Conservation (phyloP, 345 rosid genomes). For the Euphorbia peplus region DNA sequence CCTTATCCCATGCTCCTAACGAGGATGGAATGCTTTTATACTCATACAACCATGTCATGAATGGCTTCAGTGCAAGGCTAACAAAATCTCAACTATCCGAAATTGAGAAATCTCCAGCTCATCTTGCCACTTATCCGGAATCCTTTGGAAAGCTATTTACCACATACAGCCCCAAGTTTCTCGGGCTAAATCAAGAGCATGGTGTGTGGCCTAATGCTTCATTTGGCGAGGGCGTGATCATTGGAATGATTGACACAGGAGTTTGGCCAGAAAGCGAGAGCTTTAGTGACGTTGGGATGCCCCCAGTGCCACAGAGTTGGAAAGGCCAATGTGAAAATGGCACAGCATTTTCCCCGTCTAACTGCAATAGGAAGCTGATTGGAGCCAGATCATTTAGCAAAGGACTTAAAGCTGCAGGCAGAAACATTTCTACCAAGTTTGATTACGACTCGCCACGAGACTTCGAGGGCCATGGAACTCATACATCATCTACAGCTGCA, state of each 20-base stretch:
- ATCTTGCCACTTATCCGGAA: constrained; percentile 32
- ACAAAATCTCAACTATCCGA: constrained; percentile 36
- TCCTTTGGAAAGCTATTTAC: constrained; percentile 38
- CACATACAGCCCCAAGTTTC: constrained; percentile 38
- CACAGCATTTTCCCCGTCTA: constrained; percentile 8
- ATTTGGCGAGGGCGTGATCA: constrained; percentile 18
- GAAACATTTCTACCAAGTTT: constrained; percentile 6
- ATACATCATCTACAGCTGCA: constrained; percentile 26
- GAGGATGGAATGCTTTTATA: constrained; percentile 25
- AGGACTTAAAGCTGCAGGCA: constrained; percentile 27
- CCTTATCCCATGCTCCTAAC: constrained; percentile 13
- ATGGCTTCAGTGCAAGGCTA: constrained; percentile 51
- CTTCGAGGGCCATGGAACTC: constrained; percentile 16
- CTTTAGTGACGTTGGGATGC: constrained; percentile 15
- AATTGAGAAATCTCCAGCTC: constrained; percentile 41
- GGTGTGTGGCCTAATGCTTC: constrained; percentile 11
- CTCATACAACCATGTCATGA: constrained; percentile 38
- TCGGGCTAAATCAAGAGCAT: constrained; percentile 23
- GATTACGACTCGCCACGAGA: constrained; percentile 28
- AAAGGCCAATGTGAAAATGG: constrained; percentile 23
- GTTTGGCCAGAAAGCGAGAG: constrained; percentile 27
- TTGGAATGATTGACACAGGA: constrained; percentile 21
- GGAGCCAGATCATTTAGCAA: constrained; percentile 25
- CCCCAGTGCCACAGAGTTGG: constrained; percentile 14
- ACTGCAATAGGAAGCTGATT: constrained; percentile 19